Evolutionary conservation across 1,284 basidiomycete genomes (phyloP).

Genomic region (Phylloporus gajari): DNA sequence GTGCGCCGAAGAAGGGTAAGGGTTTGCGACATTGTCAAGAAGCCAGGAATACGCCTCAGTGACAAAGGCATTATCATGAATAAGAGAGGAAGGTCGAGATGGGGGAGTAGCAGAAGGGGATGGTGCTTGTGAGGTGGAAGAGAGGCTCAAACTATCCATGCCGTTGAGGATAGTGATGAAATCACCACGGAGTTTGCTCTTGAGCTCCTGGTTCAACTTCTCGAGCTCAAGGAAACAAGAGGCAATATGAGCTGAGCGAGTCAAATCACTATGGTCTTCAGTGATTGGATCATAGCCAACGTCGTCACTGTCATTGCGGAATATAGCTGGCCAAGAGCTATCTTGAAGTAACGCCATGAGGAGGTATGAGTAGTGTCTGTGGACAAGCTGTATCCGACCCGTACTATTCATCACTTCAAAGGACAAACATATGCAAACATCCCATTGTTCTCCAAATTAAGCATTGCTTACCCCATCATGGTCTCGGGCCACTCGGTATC

Average conservation of each 20-base stretch:
- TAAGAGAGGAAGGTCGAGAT: background rate
- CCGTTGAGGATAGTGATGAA: slow-evolving; percentile 1
- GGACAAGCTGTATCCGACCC: background rate
- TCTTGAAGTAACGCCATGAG: slow-evolving; percentile 15
- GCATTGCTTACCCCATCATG: too few relatives aligned
- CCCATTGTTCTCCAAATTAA: slow-evolving; percentile 15
- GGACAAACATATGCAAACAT: slow-evolving; percentile 6
- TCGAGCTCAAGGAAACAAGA: slow-evolving; percentile 22
- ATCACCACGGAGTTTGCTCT: slow-evolving; percentile 7
- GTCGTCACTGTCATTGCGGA: background rate
- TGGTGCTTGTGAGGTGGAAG: background rate
- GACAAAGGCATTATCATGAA: slow-evolving; percentile 40
- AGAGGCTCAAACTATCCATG: slow-evolving; percentile 1
- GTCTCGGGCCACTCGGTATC: too few relatives aligned
- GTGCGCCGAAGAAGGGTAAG: slow-evolving; percentile 52
- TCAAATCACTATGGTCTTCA: background rate
- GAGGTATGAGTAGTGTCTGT: background rate
- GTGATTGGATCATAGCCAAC: background rate
- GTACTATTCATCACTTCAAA: background rate
- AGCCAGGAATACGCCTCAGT: slow-evolving; percentile 55
- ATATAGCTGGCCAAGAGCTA: slow-evolving; percentile 2
- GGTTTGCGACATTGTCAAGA: slow-evolving; percentile 56
- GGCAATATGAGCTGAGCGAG: background rate
- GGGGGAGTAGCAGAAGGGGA: slow-evolving; percentile 20
- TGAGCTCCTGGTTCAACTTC: slow-evolving; percentile 4